A percentile compares a stretch with the other conserved stretches of the same genome.
Evolutionary conservation across 2,329 filamentous ascomycete genomes (phyloP).

Genomic region (Cladophialophora yegresii): DNA sequence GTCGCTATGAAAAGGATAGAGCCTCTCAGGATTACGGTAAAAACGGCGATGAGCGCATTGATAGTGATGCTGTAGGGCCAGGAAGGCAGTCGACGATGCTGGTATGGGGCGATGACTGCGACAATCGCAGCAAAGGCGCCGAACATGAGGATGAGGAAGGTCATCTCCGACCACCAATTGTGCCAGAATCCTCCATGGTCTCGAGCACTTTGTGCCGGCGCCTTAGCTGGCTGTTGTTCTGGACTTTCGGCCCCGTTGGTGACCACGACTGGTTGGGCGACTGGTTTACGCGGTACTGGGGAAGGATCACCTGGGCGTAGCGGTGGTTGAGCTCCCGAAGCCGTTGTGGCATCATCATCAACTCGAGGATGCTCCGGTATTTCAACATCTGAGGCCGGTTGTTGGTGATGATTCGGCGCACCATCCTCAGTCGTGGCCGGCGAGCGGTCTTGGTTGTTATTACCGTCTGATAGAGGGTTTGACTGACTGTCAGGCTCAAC

Average conservation of each 20-base stretch:
- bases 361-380: neutral
- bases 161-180: neutral
- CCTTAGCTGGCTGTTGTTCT: neutral
- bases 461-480: neutral
- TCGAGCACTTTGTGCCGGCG: neutral
- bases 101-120: constrained; percentile 4
- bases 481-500: neutral
- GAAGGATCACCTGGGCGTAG: neutral
- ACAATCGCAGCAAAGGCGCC: constrained; percentile 10
- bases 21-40: constrained; percentile 6
- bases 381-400: neutral
- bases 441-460: neutral
- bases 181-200: constrained; percentile 1
- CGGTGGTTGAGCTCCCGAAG: neutral
- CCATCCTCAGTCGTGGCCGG: neutral
- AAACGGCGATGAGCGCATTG: constrained; percentile 12
- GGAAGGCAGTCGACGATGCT: constrained; percentile 4
- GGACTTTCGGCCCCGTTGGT: neutral
- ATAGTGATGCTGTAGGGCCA: constrained; percentile 14
- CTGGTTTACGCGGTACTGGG: neutral
- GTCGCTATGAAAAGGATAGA: constrained; percentile 4
- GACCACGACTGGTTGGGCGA: neutral
- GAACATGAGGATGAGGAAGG: constrained; percentile 2
- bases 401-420: neutral
- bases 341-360: neutral